These are phyloP conservation scores for Clavaria fumosa DNA, from an alignment of 768 basidiomycete genomes.

Conservation along the genomic window DNA sequence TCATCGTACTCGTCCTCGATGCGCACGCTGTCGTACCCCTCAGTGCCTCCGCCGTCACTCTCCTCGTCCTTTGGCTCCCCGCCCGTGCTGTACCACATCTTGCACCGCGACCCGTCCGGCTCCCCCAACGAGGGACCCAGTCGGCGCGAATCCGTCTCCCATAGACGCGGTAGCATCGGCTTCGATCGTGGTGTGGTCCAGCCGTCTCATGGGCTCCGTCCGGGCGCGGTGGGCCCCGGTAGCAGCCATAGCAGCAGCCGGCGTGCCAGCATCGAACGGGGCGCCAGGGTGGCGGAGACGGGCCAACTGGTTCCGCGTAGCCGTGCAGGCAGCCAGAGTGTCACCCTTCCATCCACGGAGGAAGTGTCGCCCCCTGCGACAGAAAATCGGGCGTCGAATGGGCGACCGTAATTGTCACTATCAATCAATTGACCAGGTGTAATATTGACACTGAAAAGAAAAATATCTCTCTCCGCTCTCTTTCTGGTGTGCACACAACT, in stretches of 20 bases:
- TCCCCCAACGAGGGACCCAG: conserved; percentile 41
- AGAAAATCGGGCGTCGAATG: no score
- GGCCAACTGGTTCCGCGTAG: conserved; percentile 38
- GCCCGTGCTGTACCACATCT: conserved; percentile 30
- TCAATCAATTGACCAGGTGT: no score
- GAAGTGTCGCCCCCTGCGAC: no score
- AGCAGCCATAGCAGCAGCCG: conserved; percentile 30
- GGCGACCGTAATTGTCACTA: no score
- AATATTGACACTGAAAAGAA: no score
- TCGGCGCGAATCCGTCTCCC: conserved; percentile 32
- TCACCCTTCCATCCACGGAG: no score
- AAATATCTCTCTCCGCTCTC: no score
- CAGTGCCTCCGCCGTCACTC: conserved; percentile 69
- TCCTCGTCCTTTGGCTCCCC: conserved; percentile 70
- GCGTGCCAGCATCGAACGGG: conserved; percentile 44
- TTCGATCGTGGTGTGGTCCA: conserved; percentile 21
- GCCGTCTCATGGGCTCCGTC: conserved; percentile 20
- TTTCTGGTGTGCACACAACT: no score
- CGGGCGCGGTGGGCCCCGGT: no score
- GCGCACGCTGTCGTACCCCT: conserved; percentile 54
- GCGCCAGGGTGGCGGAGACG: conserved; percentile 56
- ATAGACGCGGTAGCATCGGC: conserved; percentile 21
- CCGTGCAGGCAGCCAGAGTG: conserved; percentile 31
- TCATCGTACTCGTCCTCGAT: conserved; percentile 20
- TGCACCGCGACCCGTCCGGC: conserved; percentile 31